Base-by-base conservation (phyloP, 352 stramenopile genomes). In the Pythium grandisporangium region DNA sequence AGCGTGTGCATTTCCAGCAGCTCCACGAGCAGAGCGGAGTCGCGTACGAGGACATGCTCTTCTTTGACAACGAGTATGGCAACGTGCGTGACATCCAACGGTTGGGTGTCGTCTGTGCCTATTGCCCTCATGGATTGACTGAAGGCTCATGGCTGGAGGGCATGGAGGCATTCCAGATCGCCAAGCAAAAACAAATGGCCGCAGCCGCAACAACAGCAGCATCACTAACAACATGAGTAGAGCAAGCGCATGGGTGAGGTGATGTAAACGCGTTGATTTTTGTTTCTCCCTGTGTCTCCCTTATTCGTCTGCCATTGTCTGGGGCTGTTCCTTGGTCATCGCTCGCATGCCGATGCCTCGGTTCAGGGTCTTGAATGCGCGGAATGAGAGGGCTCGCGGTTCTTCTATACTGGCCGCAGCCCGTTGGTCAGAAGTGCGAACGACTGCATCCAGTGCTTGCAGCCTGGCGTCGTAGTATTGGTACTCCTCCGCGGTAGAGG, bases 11-110 rank as follows among this genome's bases (percentile, higher is more conserved):
- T 70, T 98, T 98, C 61, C 80, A 85, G 42, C 67, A 89, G 43
- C 55, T 98, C 23, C 66, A 84, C 42, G 72, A 96, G 37, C 30
- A 86, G n/a, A 97, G 85, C 30, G 72, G 77, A 24, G 76, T 98
- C 37, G 58, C 61, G 20, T 98, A 96, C 57, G 71, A 95, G 59
- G 73, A 94, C 45, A 98, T 98, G 93, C 69, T 98, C 26, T 98
- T 98, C 66, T 98, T 98, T 60, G 93, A 98, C 67, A 95, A 96
- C 49, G 81, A 95, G 57, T 70, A 66, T 26, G 66, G 74, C 48
- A 95, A 95, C 60, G 83, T 88, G 37, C 36, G 53, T 16, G 60
- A 85, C 42, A 71, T 95, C 20, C 48, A 64, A 16, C 41, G 50
- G 17, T 47, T 95, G 4, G 81, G 81, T 10, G 81, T 95, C 14